Percentiles rank a stretch among this genome's conserved stretches.
Conservation (phyloP, 208 protist genomes). For the Leishmania guyanensis region DNA sequence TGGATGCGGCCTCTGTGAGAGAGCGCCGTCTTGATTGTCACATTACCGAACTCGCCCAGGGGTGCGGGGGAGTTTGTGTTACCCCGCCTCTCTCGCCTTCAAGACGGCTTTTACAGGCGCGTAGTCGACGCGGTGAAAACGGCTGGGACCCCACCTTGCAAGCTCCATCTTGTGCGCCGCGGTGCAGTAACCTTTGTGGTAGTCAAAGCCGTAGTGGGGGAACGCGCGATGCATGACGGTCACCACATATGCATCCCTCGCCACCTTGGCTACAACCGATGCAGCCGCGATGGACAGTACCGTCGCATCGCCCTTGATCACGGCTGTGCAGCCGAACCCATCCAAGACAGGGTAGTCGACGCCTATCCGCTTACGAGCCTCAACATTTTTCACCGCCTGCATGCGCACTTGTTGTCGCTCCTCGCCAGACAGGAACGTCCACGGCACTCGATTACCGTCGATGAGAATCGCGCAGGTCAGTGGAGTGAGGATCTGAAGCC, state of each 20-base stretch:
- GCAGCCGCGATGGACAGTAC: conserved; percentile 41
- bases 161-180: conserved; percentile 33
- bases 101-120: conserved; percentile 25
- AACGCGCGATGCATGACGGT: conserved; percentile 36
- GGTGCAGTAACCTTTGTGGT: conserved; percentile 62
- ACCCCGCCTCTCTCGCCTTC: neutral
- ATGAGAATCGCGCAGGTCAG: conserved; percentile 48
- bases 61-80: neutral
- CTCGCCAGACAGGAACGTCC: conserved; percentile 38
- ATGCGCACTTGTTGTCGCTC: conserved; percentile 5
- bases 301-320: conserved; percentile 44
- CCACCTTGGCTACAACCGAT: conserved; percentile 57
- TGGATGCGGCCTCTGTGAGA: neutral
- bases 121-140: conserved; percentile 44
- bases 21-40: neutral
- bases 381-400: conserved; percentile 12
- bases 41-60: neutral
- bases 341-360: conserved; percentile 23
- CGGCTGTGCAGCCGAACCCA: conserved; percentile 24
- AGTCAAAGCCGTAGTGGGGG: conserved; percentile 47
- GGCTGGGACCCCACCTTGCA: conserved; percentile 22
- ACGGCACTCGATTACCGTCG: conserved; percentile 51
- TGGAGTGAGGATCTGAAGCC: conserved; percentile 10
- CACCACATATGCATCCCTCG: conserved; percentile 36
- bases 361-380: conserved; percentile 27